Conservation (phyloP, 2,329 filamentous ascomycete species). For the Talaromyces sp. region DNA sequence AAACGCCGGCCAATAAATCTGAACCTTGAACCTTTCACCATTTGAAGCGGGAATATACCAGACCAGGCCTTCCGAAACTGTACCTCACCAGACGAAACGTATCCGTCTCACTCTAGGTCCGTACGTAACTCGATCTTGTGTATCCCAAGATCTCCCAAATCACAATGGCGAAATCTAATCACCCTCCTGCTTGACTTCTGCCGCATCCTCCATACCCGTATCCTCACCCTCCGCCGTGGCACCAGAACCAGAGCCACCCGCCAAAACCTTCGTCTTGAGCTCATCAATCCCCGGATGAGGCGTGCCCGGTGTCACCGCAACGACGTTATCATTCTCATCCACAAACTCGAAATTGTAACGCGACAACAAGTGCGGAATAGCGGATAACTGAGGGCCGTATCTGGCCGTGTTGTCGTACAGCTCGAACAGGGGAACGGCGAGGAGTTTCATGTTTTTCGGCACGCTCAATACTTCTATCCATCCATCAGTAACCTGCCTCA, state of each 20-base stretch:
- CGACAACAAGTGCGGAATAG: constrained; percentile 91
- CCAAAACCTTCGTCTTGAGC: constrained; percentile 65
- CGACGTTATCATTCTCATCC: constrained; percentile 85
- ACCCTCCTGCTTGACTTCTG: constrained; percentile 7
- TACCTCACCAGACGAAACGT: not conserved
- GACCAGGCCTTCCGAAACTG: not conserved
- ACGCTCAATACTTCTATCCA: constrained; percentile 84
- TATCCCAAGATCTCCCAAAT: not conserved
- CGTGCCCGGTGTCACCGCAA: constrained; percentile 76
- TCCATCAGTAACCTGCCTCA: not conserved
- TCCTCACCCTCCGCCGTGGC: constrained; percentile 30
- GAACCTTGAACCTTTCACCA: not conserved
- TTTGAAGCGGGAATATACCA: not conserved
- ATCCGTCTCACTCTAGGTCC: not conserved
- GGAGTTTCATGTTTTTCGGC: constrained; percentile 99
- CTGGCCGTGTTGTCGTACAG: constrained; percentile 95
- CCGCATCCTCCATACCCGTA: constrained; percentile 38
- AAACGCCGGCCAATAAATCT: constrained; percentile 8
- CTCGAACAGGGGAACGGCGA: constrained; percentile 94
- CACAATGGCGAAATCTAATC: constrained; percentile 11
- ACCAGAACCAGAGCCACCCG: constrained; percentile 48
- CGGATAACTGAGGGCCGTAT: constrained; percentile 93
- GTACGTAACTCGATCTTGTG: not conserved
- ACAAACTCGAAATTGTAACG: constrained; percentile 98
- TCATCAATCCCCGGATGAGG: constrained; percentile 58